A percentile compares a stretch with the other conserved stretches of the same genome.
Conservation (phyloP, 2,329 filamentous ascomycete genomes). For the Volutella citrinella region DNA sequence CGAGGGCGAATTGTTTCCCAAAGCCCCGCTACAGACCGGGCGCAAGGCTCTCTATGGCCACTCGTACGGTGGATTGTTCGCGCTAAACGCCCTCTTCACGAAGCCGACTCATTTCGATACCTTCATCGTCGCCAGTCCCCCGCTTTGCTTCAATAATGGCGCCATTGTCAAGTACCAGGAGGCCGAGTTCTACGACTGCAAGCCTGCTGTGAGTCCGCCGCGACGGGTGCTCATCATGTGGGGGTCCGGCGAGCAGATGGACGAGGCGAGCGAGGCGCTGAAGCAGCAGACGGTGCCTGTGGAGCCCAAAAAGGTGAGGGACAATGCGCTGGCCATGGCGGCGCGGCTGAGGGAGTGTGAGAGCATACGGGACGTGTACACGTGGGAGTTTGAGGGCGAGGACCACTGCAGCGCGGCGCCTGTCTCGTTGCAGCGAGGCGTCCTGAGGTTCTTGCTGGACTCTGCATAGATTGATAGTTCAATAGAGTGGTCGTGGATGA, state of each 20-base stretch:
- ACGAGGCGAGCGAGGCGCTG: slow-evolving; percentile 29
- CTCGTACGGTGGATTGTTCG: slow-evolving; percentile 47
- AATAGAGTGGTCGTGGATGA: too few species aligned
- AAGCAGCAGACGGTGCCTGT: slow-evolving; percentile 21
- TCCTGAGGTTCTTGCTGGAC: slow-evolving; percentile 20
- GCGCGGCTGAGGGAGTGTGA: slow-evolving; percentile 15
- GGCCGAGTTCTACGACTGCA: slow-evolving; percentile 16
- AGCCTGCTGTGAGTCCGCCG: slow-evolving; percentile 5
- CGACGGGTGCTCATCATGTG: slow-evolving; percentile 34
- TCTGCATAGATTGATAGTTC: too few species aligned
- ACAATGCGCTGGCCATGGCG: slow-evolving; percentile 14
- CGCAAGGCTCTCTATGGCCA: slow-evolving; percentile 47
- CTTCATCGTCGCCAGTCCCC: slow-evolving; percentile 44
- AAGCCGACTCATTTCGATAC: slow-evolving; percentile 39
- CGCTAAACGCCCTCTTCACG: slow-evolving; percentile 41
- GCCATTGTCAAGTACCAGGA: slow-evolving; percentile 35
- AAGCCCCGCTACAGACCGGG: slow-evolving; percentile 26
- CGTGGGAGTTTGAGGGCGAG: slow-evolving; percentile 23
- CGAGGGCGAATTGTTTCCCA: slow-evolving; percentile 18
- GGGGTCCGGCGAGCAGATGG: slow-evolving; percentile 29
- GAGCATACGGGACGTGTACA: slow-evolving; percentile 17
- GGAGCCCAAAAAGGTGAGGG: slow-evolving; percentile 22
- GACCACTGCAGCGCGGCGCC: slow-evolving; percentile 23
- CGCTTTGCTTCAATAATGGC: slow-evolving; percentile 44
- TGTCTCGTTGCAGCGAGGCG: slow-evolving; percentile 18